Percentiles rank a stretch among this genome's conserved stretches.
These are phyloP conservation scores for Pezicula neosporulosa DNA, from an alignment of 2,329 filamentous ascomycete genomes.

Conservation along the genomic window DNA sequence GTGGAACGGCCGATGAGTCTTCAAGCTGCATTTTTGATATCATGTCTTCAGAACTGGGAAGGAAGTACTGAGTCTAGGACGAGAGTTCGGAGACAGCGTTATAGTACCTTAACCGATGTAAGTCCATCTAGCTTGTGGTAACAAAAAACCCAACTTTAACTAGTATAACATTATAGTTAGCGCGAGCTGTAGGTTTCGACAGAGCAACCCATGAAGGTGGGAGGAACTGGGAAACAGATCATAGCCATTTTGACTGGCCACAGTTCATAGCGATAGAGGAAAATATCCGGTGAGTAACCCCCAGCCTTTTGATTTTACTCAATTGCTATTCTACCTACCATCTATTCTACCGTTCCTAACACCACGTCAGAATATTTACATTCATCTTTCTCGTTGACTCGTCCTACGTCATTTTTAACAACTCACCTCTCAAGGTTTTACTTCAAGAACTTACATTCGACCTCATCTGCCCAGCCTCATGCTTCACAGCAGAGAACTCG, in stretches of 20 bases:
- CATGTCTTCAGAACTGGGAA: conserved; percentile 2
- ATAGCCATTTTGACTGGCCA: neutral
- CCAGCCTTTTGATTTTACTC: no score
- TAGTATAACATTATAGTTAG: neutral
- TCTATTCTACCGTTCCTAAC: neutral
- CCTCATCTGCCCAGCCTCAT: neutral
- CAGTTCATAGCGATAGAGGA: neutral
- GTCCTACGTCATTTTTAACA: conserved; percentile 1
- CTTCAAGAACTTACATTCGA: neutral
- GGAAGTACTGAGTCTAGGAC: neutral
- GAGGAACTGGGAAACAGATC: neutral
- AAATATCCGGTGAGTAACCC: neutral
- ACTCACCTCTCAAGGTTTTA: neutral
- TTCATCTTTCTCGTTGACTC: neutral
- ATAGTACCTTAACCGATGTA: neutral
- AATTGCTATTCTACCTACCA: neutral
- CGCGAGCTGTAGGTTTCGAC: neutral
- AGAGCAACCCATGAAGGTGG: neutral
- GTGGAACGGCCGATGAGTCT: neutral
- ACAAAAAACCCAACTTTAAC: neutral
- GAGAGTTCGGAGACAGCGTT: neutral
- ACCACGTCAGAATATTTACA: neutral
- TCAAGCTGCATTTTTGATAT: conserved; percentile 1
- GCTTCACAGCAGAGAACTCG: neutral
- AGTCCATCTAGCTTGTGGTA: neutral